A percentile compares a stretch with the other conserved stretches of the same genome.
These are phyloP conservation scores for Pyrenopolyporus hunteri DNA, from an alignment of 495 filamentous ascomycete species.

Conservation along the genomic window DNA sequence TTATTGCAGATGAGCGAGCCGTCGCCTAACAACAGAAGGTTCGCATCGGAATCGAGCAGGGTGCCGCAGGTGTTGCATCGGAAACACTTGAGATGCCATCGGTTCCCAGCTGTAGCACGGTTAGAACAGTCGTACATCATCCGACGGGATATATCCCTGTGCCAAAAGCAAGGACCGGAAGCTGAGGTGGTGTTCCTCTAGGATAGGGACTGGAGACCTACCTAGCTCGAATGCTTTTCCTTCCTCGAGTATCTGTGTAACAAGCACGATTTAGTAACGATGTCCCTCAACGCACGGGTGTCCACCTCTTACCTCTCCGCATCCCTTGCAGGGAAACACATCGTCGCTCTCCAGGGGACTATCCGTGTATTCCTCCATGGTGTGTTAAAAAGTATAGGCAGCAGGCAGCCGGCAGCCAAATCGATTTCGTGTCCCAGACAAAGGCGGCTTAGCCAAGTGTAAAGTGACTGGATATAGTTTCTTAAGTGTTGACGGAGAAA, in stretches of 20 bases:
- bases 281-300: not conserved
- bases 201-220: conserved; percentile 57
- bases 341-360: conserved; percentile 89
- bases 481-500: not conserved
- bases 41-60: conserved; percentile 96
- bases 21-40: conserved; percentile 95
- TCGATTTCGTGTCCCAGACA: conserved; percentile 1
- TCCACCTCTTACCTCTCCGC: conserved; percentile 76
- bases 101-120: conserved; percentile 75
- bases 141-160: not conserved
- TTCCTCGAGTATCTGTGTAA: conserved; percentile 85
- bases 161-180: conserved; percentile 3
- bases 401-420: no score
- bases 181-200: not conserved
- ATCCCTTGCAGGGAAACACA: conserved; percentile 94
- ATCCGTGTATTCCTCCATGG: conserved; percentile 72
- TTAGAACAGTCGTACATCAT: conserved; percentile 29
- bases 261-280: conserved; percentile 37
- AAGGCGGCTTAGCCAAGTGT: not conserved
- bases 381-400: conserved; percentile 9
- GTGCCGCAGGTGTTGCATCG: conserved; percentile 96
- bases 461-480: not conserved
- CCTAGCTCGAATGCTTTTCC: conserved; percentile 98
- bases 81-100: conserved; percentile 99
- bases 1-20: conserved; percentile 98